phyloP scores from a whole-genome alignment of 805 yeast species.

The Pichia thaimueangensis region DNA sequence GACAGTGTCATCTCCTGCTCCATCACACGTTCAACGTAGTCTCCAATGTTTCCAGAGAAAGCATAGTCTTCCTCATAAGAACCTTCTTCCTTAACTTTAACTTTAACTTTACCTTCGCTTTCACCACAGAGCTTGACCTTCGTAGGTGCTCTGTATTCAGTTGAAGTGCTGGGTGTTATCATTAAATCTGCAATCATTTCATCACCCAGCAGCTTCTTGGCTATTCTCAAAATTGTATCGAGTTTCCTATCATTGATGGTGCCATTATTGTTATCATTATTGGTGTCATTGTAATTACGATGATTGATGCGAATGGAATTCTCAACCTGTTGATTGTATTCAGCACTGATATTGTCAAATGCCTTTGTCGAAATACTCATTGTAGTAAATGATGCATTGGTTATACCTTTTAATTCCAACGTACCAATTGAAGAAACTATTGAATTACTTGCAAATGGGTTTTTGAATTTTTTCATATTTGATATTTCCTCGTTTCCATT shows the following conservation, averaged over 20 bases:
- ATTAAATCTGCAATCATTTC: not conserved
- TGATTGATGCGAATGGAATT: too few species aligned
- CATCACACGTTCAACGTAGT: not conserved
- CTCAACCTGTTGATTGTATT: too few species aligned
- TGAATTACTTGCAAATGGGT: not conserved
- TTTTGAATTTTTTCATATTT: not conserved
- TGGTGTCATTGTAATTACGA: not conserved
- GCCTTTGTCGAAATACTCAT: not conserved
- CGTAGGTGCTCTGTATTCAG: too few species aligned
- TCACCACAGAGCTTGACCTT: too few species aligned
- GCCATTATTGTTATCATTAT: not conserved
- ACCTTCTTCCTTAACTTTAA: too few species aligned
- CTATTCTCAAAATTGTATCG: not conserved
- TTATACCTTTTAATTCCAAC: not conserved
- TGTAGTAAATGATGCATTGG: not conserved
- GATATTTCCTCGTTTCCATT: too few species aligned
- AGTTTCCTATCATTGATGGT: not conserved
- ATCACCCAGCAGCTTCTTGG: not conserved
- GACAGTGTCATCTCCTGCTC: not conserved
- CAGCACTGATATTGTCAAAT: not conserved
- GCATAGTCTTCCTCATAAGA: too few species aligned
- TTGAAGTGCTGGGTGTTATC: not conserved
- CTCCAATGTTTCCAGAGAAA: not conserved
- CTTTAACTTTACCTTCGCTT: too few species aligned
- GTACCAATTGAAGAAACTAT: not conserved